These are phyloP conservation scores for Pythium periplocum DNA, from an alignment of 352 stramenopile species.

Conservation along the genomic window DNA sequence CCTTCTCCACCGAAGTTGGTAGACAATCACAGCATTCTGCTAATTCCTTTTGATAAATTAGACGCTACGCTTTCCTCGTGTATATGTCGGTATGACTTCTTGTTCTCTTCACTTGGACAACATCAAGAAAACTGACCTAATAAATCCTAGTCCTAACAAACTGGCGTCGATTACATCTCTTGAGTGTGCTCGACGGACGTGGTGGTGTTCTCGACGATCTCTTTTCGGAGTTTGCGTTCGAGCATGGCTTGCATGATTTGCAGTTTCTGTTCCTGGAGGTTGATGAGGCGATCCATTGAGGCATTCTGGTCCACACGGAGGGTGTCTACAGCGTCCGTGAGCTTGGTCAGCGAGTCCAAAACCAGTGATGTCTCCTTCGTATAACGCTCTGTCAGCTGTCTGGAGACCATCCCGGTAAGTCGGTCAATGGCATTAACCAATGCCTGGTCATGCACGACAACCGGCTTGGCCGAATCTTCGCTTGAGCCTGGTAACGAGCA, in stretches of 20 bases:
- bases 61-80: no score
- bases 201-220: constrained; percentile 6
- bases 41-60: no score
- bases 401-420: constrained; percentile 51
- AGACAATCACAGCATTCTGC: no score
- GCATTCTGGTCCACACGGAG: constrained; percentile 42
- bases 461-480: constrained; percentile 30
- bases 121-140: no score
- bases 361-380: constrained; percentile 25
- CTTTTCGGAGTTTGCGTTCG: constrained; percentile 52
- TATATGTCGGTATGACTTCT: no score
- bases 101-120: no score
- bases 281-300: constrained; percentile 40
- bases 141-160: no score
- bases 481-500: constrained; percentile 22
- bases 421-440: constrained; percentile 59
- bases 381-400: constrained; percentile 36
- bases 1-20: no score
- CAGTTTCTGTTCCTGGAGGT: constrained; percentile 66
- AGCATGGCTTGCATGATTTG: constrained; percentile 59
- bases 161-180: no score
- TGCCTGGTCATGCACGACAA: constrained; percentile 52
- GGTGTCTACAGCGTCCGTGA: constrained; percentile 49
- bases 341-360: constrained; percentile 20
- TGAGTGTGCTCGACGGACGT: no score